Evolutionary conservation across 2,329 filamentous ascomycete genomes (phyloP), one percentile per base, ranked within the genome.

Genomic region (Epichloe gansuensis): DNA sequence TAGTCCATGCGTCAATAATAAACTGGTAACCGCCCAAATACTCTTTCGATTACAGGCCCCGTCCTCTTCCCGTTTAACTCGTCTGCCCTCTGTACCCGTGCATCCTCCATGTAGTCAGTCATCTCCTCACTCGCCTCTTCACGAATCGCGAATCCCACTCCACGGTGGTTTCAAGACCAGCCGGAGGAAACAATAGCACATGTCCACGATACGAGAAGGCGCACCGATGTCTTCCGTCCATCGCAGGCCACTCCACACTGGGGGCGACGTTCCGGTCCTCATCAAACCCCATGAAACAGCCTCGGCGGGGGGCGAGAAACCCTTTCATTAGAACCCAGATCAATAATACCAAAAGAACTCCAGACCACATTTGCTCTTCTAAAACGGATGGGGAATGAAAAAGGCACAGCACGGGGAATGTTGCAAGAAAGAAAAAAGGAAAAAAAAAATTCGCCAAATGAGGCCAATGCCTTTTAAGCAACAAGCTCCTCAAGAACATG

Each of bases 361-460:
- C 71, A 62, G 63, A 70, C 70, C 70, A 65, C 67, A 70, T 67
- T 67, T 68, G 65, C 66, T 71, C 66, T 68, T 54, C 64, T 66
- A 57, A 55, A 59, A 55, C 34, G 43, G 41, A 44, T 40, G 27
- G 46, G 45, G 39, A 50, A 41, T 51, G 44, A 63, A 42, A 64
- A 51, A 53, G 47, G 42, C 48, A 60, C 53, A 57, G 54, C 39
- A 47, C 49, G 53, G 39, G 53, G 55, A 60, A 61, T 57, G 62
- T 47, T 54, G 50, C 52, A 41, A 47, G 47, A 49, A 34, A 52
- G 42, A 48, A 40, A 44, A 34, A 17, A 17, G 17, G 17, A 17
- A 51, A 48, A 47, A 49, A 50, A 47, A 39, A 53, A 52, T 38
- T 52, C 51, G 35, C 50, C 36, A 41, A 46, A 42, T 46, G 35